Percentiles rank a stretch among this genome's conserved stretches.
phyloP scores from a whole-genome alignment of 768 basidiomycete genomes.

The Floccularia luteovirens region DNA sequence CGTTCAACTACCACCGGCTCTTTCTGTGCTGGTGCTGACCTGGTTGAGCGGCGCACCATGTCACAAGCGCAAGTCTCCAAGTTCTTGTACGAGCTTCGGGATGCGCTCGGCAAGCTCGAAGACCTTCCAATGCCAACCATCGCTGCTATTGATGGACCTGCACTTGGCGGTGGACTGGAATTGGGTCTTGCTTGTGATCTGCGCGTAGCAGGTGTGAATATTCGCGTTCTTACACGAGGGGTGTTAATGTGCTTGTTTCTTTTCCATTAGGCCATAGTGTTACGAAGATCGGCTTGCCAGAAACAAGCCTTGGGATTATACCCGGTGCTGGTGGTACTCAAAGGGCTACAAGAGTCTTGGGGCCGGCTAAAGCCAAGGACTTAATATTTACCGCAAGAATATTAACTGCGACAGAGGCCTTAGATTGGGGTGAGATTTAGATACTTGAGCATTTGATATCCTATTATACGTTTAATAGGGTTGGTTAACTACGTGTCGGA shows the following conservation, averaged over 20 bases:
- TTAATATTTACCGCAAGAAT: conserved; percentile 77
- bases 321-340: conserved; percentile 91
- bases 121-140: conserved; percentile 82
- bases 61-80: conserved; percentile 59
- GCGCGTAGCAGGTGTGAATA: conserved; percentile 66
- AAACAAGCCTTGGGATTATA: conserved; percentile 73
- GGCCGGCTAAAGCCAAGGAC: conserved; percentile 76
- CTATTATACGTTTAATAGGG: conserved; percentile 37
- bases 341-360: conserved; percentile 69
- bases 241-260: neutral
- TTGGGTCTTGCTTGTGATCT: conserved; percentile 85
- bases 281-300: conserved; percentile 84
- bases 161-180: conserved; percentile 90
- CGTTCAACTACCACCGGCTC: conserved; percentile 68
- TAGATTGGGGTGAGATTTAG: conserved; percentile 52
- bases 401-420: conserved; percentile 59
- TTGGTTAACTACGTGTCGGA: conserved; percentile 76
- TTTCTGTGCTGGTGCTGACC: conserved; percentile 92
- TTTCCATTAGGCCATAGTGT: conserved; percentile 44
- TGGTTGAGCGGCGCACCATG: conserved; percentile 83
- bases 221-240: neutral
- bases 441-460: conserved; percentile 1
- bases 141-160: conserved; percentile 89
- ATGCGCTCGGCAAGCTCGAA: conserved; percentile 70
- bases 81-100: conserved; percentile 73